Evolutionary conservation across 2,329 filamentous ascomycete species (phyloP), one percentile per base, ranked within the genome.

Genomic region (Epichloe sp.): DNA sequence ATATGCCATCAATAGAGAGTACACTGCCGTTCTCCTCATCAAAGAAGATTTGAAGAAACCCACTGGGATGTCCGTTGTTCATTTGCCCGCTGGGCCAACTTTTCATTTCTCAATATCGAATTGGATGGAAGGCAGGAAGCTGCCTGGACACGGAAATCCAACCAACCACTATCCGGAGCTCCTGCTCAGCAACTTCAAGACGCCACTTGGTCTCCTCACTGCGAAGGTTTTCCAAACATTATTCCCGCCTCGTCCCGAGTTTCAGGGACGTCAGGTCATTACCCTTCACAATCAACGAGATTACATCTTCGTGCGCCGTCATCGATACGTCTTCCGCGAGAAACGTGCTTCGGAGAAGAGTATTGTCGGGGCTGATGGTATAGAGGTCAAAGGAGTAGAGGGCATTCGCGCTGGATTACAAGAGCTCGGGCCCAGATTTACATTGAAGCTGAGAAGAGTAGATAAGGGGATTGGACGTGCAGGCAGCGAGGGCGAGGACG

Each of bases 261-360:
- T 97, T 5, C 77, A 85, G 58, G 91, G 91, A 4, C 76, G 91
- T 23, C 90, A 96, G 62, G 90, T 96, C 1, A 82, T 96, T 8
- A 96, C 91, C 1, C 70, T 96, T 49, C 89, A 96, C 68, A 96
- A 96, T 60, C 90, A 95, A 72, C 84, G 91, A 56, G 91, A 97
- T 68, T 97, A 91, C 67, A 93, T 97, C 59, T 98, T 98, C 66
- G 77, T 97, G 48, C 78, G 93, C 5, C 76, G 90, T 38, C 90
- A 97, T 67, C 77, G 93, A 45, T 98, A 98, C 63, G 79, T 95
- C 1, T 96, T 98, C 71, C 79, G 93, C 14, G 88, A 97, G 53
- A 95, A 93, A 72, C 77, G 85, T 11, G 75, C 80, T 51, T 89
- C 84, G 0, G 93, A 97, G 71, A 96, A 95, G 73, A 84, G 82